Evolutionary conservation across 305 asterid genomes (phyloP).

Genomic region (Fraxinus angustifolia): DNA sequence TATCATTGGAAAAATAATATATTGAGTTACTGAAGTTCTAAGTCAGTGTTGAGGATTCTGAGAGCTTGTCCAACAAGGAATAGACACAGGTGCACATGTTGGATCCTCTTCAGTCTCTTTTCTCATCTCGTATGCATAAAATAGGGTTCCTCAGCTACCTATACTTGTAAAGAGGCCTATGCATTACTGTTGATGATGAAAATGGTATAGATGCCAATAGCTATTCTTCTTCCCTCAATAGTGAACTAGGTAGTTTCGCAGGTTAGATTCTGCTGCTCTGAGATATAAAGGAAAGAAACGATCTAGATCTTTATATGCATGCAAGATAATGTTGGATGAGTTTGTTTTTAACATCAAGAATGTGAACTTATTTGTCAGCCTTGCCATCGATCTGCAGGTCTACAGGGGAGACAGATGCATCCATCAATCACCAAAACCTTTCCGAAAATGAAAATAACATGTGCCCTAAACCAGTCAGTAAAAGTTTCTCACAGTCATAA

Average conservation of each 20-base stretch:
- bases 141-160: not conserved
- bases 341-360: not conserved
- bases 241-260: not conserved
- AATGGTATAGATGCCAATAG: slow-evolving; percentile 6
- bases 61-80: not conserved
- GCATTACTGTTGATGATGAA: not conserved
- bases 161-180: not conserved
- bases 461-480: slow-evolving; percentile 32
- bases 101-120: not conserved
- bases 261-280: not conserved
- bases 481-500: slow-evolving; percentile 26
- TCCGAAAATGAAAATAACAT: slow-evolving; percentile 27
- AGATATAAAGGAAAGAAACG: not conserved
- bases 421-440: slow-evolving; percentile 22
- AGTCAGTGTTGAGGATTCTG: not conserved
- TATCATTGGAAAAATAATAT: not conserved
- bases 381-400: slow-evolving; percentile 35
- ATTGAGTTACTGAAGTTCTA: not conserved
- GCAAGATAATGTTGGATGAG: not conserved
- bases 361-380: not conserved
- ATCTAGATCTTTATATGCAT: not conserved
- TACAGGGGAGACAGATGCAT: slow-evolving; percentile 24
- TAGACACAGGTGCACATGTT: not conserved
- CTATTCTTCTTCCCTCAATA: not conserved
- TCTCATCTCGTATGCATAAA: not conserved